Evolutionary conservation across 208 protist species (phyloP), one percentile per base, ranked within the genome.

Genomic region (Tritrichomonas foetus): DNA sequence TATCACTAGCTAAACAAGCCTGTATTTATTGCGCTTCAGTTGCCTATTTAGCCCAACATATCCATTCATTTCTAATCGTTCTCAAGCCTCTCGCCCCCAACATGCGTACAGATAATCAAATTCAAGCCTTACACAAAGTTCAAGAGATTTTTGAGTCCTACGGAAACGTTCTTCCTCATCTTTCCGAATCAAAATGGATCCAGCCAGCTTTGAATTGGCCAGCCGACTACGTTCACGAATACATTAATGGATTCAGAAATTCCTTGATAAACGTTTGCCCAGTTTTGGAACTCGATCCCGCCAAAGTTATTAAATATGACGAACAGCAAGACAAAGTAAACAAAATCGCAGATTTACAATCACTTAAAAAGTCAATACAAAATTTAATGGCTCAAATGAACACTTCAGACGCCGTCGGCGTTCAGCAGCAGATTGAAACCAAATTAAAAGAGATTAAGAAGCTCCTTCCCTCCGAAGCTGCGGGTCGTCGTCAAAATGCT

Each of bases 361-460:
- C 27, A 33, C 44, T 84, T 16, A 49, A 53, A 53, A 14, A 53
- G 9, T 84, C 74, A 33, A 1, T 84, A 2, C 74, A 84, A 53
- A 44, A 84, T 47, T 25, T 84, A 22, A 84, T 84, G 74, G 74
- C 74, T n/a, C 27, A 84, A 53, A 84, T 84, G 20, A 44, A 84
- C 20, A 84, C 44, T 25, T 53, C 74, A 13, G 74, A 84, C 53
- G 74, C 74, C 16, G 74, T 84, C 53, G 74, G 74, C 25, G 74
- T 84, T 49, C 74, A 84, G 53, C 74, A 84, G n/a, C 74, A 84
- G 53, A 84, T 84, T 20, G 74, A 84, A 53, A 84, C 74, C 25
- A 84, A 84, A 84, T 53, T 84, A 22, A 16, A 9, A 3, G 74
- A 84, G 53, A 44, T 84, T n/a, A 84, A 84, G n/a, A 49, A 44